Evolutionary conservation across 106 monocot species (phyloP).

Genomic region (Allium sativum): DNA sequence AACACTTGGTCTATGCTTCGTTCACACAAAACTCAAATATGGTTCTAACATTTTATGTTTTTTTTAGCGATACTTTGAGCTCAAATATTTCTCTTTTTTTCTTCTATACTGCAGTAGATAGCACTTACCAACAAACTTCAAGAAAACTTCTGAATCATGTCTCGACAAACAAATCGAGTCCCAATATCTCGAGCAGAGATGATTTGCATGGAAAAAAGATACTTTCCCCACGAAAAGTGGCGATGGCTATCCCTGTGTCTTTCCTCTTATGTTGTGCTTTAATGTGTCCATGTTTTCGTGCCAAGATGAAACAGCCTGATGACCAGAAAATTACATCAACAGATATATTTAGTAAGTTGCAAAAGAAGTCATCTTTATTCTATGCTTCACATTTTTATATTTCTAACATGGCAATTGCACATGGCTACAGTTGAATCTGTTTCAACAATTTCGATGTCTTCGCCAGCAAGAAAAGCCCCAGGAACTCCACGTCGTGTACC

Average conservation of each 20-base stretch:
- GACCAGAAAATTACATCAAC: constrained; percentile 24
- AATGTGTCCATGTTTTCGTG: constrained; percentile 34
- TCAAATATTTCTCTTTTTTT: not conserved
- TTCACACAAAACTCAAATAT: too few relatives aligned
- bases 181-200: not conserved
- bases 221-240: not conserved
- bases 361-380: not conserved
- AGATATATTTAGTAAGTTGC: constrained; percentile 24
- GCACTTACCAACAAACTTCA: not conserved
- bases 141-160: constrained; percentile 15
- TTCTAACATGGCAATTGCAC: not conserved
- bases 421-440: constrained; percentile 35
- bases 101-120: constrained; percentile 1
- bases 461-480: constrained; percentile 18
- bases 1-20: too few relatives aligned
- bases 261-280: constrained; percentile 25
- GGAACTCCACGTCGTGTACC: constrained; percentile 39
- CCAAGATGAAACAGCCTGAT: constrained; percentile 21
- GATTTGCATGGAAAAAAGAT: not conserved
- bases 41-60: too few relatives aligned
- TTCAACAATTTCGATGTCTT: constrained; percentile 17
- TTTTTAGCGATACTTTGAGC: too few relatives aligned
- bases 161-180: constrained; percentile 6
- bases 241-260: constrained; percentile 19
- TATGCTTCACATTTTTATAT: too few relatives aligned